Evolutionary conservation across 371 early-diverging fungal genomes (phyloP).

Genomic region (Cokeromyces recurvatus): DNA sequence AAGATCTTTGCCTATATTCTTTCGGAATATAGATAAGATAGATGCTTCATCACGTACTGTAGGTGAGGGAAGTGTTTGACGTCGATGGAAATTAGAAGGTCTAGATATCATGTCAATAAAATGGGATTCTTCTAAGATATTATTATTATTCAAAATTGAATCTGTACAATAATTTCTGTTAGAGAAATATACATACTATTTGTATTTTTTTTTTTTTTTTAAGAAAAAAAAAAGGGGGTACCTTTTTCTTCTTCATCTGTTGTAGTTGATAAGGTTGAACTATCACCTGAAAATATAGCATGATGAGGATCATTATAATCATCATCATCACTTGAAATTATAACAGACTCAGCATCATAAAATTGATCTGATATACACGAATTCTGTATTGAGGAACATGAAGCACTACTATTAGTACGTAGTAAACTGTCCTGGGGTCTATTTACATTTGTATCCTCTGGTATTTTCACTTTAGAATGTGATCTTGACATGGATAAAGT

Average conservation of each 20-base stretch:
- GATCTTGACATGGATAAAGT: background rate
- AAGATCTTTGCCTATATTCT: slow-evolving; percentile 93
- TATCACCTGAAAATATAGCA: slow-evolving; percentile 17
- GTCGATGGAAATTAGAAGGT: slow-evolving; percentile 29
- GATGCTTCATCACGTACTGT: slow-evolving; percentile 68
- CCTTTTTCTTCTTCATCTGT: slow-evolving; percentile 23
- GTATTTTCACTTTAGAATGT: background rate
- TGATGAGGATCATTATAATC: slow-evolving; percentile 31
- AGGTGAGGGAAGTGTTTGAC: slow-evolving; percentile 61
- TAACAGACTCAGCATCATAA: slow-evolving; percentile 39
- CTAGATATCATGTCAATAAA: background rate
- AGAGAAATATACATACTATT: background rate
- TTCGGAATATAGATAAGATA: slow-evolving; percentile 77
- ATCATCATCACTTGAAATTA: slow-evolving; percentile 29
- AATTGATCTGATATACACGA: slow-evolving; percentile 16
- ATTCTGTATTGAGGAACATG: slow-evolving; percentile 4
- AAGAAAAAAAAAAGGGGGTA: background rate
- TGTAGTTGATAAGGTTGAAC: background rate
- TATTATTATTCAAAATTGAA: no score
- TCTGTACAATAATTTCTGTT: no score
- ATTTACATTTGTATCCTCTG: background rate
- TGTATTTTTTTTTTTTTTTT: no score
- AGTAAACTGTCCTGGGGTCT: background rate
- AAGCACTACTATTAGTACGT: background rate
- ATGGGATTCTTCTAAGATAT: background rate